These are phyloP conservation scores for Fusarium nodosum DNA, from an alignment of 2,329 filamentous ascomycete species.

Conservation along the genomic window DNA sequence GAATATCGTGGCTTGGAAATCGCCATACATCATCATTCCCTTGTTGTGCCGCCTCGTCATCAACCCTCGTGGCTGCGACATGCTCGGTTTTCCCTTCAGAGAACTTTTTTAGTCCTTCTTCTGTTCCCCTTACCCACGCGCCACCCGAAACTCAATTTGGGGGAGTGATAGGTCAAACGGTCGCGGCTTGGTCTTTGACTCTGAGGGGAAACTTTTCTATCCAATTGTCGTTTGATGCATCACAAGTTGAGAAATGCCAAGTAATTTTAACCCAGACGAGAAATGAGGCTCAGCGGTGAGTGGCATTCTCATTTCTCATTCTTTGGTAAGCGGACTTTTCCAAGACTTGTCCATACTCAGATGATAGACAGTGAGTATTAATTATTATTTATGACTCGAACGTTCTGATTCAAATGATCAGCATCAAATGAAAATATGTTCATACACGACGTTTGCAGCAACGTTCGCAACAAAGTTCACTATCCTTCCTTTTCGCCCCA, in stretches of 20 bases:
- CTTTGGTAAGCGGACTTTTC: conserved; percentile 12
- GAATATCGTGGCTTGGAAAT: conserved; percentile 33
- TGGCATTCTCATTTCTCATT: conserved; percentile 20
- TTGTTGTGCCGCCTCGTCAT: conserved; percentile 42
- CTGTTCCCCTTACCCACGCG: conserved; percentile 44
- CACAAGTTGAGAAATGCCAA: conserved; percentile 26
- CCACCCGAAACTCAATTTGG: conserved; percentile 20
- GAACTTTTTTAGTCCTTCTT: not conserved
- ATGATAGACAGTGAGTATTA: not conserved
- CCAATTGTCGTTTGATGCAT: conserved; percentile 13
- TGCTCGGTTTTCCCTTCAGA: conserved; percentile 11
- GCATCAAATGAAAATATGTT: conserved; percentile 8
- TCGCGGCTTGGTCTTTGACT: not conserved
- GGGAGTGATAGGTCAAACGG: not conserved
- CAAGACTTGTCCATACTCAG: conserved; percentile 3
- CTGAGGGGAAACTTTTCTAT: conserved; percentile 14
- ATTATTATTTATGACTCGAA: conserved; percentile 34
- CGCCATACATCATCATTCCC: conserved; percentile 32
- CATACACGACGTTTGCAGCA: not conserved
- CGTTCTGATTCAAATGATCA: conserved; percentile 30
- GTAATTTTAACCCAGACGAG: conserved; percentile 16
- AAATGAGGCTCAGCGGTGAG: conserved; percentile 40
- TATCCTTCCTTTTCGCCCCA: conserved; percentile 14
- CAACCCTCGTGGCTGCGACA: conserved; percentile 30
- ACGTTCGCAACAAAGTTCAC: not conserved